Evolutionary conservation across 108 stramenopile genomes (phyloP).

Genomic region (Stephanodiscus triporus): DNA sequence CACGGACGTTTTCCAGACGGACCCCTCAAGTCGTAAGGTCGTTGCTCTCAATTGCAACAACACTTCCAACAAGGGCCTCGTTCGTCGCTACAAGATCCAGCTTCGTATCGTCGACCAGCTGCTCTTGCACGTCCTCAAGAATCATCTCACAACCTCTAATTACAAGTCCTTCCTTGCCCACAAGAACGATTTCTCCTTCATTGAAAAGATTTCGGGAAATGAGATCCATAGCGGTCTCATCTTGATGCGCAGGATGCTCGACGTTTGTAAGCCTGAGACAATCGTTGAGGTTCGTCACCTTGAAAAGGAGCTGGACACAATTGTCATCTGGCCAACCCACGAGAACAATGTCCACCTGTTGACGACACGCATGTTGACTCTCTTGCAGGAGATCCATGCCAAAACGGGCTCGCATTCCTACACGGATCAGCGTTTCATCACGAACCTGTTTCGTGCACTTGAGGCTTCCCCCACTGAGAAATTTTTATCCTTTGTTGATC

Average conservation of each 20-base stretch:
- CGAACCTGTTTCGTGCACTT: not conserved
- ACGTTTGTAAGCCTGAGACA: not conserved
- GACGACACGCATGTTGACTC: not conserved
- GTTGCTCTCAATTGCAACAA: not conserved
- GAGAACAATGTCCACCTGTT: not conserved
- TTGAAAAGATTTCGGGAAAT: not conserved
- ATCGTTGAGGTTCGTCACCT: conserved; percentile 3
- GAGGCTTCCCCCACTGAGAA: not conserved
- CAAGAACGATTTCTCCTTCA: not conserved
- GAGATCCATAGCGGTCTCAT: not conserved
- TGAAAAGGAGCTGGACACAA: not conserved
- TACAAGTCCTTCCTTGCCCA: conserved; percentile 8
- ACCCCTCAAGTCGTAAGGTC: not conserved
- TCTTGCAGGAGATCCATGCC: not conserved
- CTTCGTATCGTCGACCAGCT: not conserved
- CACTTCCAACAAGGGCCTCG: not conserved
- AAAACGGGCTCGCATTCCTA: not conserved
- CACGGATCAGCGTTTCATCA: not conserved
- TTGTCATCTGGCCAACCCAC: not conserved
- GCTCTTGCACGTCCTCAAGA: not conserved
- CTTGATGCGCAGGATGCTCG: not conserved
- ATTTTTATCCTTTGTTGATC: not conserved
- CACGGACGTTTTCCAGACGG: not conserved
- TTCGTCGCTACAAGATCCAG: conserved; percentile 3
- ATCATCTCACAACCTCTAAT: not conserved